Evolutionary conservation across 164 flowering plant genomes (phyloP), one percentile per base, ranked within the genome.

Genomic region (Taxillus chinensis): DNA sequence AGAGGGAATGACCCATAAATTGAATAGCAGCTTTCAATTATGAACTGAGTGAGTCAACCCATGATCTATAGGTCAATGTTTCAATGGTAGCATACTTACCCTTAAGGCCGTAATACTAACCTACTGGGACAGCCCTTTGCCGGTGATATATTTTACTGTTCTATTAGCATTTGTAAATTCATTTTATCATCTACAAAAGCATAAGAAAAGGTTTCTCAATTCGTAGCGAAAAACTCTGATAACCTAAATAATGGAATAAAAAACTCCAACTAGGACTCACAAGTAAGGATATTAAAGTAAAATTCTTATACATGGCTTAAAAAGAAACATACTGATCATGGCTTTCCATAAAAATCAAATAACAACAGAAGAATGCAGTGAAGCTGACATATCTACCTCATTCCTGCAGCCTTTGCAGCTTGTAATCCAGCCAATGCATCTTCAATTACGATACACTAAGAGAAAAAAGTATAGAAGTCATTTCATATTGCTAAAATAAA

Each of bases 361-460:
- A 10, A 42, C 37, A 49, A 57, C 54, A 56, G 39, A 50, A 61
- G 43, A 39, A 48, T 16, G 3, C 41, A 5, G 13, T 59, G 41
- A 41, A 27, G 39, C 54, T n/a, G 37, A 43, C 12, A 57, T 9
- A 56, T 41, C 63, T 73, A 90, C 97, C 99, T 90, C 97, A 93
- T 93, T 60, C 82, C 49, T 66, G 99, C 99, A 63, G 96, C 92
- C 68, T 86, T 77, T 42, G 97, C 97, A 70, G 99, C 99, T 81
- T 93, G 95, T 42, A 93, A 85, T 70, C 99, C 99, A 64, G 96
- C 97, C 61, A 90, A 75, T 45, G 97, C 99, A 84, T 93, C 99
- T 79, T 93, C 99, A 74, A 93, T 90, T 52, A 90, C 97, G 76
- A 93, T 64, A 70, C 97, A 93, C 99, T 93, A 73, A 41, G 38